Evolutionary conservation across 192 early-diverging fungal species (phyloP), one percentile per base, ranked within the genome.

Genomic region (Chytriomyces confervae): DNA sequence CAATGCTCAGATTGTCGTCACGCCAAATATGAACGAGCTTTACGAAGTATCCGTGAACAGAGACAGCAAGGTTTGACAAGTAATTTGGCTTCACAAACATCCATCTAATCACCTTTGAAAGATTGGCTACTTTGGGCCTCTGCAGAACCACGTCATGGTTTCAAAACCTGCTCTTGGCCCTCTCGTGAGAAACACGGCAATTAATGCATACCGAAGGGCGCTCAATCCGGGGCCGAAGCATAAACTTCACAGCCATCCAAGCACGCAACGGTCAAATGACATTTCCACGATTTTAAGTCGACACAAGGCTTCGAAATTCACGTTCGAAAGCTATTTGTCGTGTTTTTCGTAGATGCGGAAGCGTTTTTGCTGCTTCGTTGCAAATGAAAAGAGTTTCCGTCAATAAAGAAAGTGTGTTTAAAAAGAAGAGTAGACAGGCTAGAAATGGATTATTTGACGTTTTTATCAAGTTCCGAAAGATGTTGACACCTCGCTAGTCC

Each of bases 1-100:
- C 43, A 99, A 99, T 72, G 96, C 94, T 0, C 90, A 95, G 75
- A 98, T 99, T 50, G 87, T 95, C 47, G 89, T 99, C 5, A 93
- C 92, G 2, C 97, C 97, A 2, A 82, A 94, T 9, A 79, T 85
- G 27, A 90, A 93, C 45, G 92, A 89, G 27, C 67, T 93, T 13
- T 92, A 87, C 51, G 67, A 88, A 11, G 80, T 94, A 0, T 80
- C 90, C 23, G 78, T 93, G 3, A 13, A 50, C n/a, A 72, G 27
- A 61, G 86, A 90, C 67, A 84, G 87, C 36, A 95, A 96, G 65
- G 75, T 78, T 3, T 88, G 84, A 69, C 16, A 69, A n/a, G n/a
- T 64, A 16, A 50, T 7, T 23, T 5, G 18, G 68, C 7, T 66
- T 53, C 10, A 57, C 16, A 13, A 13, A 65, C n/a, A 45, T n/a